These are phyloP conservation scores for Geosmithia morbida DNA, from an alignment of 2,329 filamentous ascomycete genomes.

Conservation along the genomic window DNA sequence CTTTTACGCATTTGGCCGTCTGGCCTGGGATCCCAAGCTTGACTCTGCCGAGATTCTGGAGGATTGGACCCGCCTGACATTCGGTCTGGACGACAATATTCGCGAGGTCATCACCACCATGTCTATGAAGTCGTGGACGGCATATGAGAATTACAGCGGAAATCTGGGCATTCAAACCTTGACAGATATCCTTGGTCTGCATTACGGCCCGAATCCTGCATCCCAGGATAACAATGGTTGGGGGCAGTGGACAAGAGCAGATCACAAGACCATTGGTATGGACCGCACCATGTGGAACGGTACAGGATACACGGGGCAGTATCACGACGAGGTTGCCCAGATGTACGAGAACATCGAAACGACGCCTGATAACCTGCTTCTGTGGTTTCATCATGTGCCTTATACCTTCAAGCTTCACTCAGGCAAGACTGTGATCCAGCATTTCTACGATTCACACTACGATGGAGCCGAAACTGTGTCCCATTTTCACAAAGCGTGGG, in stretches of 20 bases:
- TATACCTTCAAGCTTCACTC: constrained; percentile 49
- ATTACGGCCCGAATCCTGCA: constrained; percentile 54
- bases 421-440: constrained; percentile 53
- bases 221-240: constrained; percentile 53
- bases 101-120: constrained; percentile 44
- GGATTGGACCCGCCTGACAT: constrained; percentile 57
- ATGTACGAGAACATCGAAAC: constrained; percentile 45
- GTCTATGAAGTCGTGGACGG: constrained; percentile 55
- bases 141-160: constrained; percentile 57
- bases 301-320: constrained; percentile 51
- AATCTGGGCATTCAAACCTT: constrained; percentile 58
- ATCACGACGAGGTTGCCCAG: constrained; percentile 42
- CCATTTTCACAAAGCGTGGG: constrained; percentile 39
- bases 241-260: constrained; percentile 58
- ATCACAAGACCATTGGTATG: constrained; percentile 48
- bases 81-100: constrained; percentile 38
- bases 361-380: constrained; percentile 51
- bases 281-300: constrained; percentile 56
- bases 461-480: constrained; percentile 44
- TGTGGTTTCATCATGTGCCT: constrained; percentile 64
- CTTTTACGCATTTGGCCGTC: constrained; percentile 51
- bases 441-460: constrained; percentile 52
- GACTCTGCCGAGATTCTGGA: constrained; percentile 31
- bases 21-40: constrained; percentile 47
- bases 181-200: constrained; percentile 50